These are phyloP conservation scores for Seiridium cupressi DNA, from an alignment of 2,329 filamentous ascomycete genomes.

Conservation along the genomic window DNA sequence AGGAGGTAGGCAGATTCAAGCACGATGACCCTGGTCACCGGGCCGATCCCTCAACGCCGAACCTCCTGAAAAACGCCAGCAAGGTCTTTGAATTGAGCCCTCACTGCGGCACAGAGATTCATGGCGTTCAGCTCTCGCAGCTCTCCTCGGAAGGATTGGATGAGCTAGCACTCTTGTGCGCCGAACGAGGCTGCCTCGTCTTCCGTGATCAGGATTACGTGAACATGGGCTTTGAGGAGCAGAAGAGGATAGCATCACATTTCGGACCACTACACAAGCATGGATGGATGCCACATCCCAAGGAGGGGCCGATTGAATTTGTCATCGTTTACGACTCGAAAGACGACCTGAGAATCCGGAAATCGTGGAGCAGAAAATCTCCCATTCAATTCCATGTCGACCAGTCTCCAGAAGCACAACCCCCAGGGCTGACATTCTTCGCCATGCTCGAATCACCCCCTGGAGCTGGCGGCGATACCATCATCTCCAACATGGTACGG, in stretches of 20 bases:
- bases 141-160: conserved; percentile 15
- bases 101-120: conserved; percentile 22
- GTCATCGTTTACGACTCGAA: conserved; percentile 21
- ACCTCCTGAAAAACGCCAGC: conserved; percentile 19
- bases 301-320: conserved; percentile 19
- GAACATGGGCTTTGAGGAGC: conserved; percentile 18
- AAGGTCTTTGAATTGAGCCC: conserved; percentile 22
- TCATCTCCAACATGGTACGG: conserved; percentile 13
- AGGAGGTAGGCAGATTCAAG: conserved; percentile 20
- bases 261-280: conserved; percentile 22
- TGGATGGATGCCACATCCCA: conserved; percentile 19
- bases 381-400: conserved; percentile 23
- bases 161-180: conserved; percentile 19
- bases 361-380: conserved; percentile 20
- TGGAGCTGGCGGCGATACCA: conserved; percentile 15
- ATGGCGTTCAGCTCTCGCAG: conserved; percentile 18
- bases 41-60: conserved; percentile 19
- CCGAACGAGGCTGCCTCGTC: conserved; percentile 16
- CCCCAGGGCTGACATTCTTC: conserved; percentile 16
- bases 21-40: conserved; percentile 22
- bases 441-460: conserved; percentile 15
- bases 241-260: conserved; percentile 17
- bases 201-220: conserved; percentile 18
- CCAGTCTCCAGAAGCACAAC: conserved; percentile 18
- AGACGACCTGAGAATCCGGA: conserved; percentile 20